Conservation (phyloP, 2,329 filamentous ascomycete genomes). For the Rutstroemia sp. region DNA sequence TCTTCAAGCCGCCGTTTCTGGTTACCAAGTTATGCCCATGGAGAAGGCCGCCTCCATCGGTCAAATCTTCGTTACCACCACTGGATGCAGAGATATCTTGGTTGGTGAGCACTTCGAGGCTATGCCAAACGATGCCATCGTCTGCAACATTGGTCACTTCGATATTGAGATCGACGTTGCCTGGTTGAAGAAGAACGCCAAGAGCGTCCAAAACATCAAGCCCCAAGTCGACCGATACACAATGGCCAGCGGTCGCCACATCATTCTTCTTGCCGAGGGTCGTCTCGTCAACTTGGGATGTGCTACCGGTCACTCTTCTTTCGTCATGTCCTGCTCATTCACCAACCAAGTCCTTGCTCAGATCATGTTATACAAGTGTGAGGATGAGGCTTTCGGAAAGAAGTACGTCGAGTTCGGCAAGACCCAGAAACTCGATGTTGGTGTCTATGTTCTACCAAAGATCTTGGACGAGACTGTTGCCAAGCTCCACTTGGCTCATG, state of each 20-base stretch:
- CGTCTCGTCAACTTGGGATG: conserved; percentile 99
- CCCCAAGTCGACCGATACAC: conserved; percentile 98
- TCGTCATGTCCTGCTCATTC: conserved; percentile 99
- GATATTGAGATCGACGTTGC: conserved; percentile 99
- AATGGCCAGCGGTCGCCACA: conserved; percentile 88
- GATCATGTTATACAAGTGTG: conserved; percentile 95
- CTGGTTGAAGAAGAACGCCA: conserved; percentile 96
- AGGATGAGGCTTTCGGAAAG: conserved; percentile 77
- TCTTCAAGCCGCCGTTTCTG: conserved; percentile 95
- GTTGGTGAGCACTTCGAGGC: conserved; percentile 84
- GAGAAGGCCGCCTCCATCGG: conserved; percentile 83
- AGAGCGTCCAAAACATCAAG: conserved; percentile 97
- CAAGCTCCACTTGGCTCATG: conserved; percentile 83
- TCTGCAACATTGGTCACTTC: conserved; percentile 99
- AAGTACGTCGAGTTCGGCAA: conserved; percentile 97
- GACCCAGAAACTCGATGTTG: conserved; percentile 79
- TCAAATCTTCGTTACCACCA: conserved; percentile 99
- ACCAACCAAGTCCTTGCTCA: conserved; percentile 99
- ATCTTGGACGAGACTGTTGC: conserved; percentile 98
- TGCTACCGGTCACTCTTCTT: conserved; percentile 97
- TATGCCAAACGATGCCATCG: conserved; percentile 97
- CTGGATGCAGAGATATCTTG: conserved; percentile 97
- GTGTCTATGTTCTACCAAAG: conserved; percentile 97
- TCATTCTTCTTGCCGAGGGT: conserved; percentile 97
- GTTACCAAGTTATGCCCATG: conserved; percentile 96